Evolutionary conservation across 2,329 filamentous ascomycete genomes (phyloP).

Genomic region (Xylaria hypoxylon): DNA sequence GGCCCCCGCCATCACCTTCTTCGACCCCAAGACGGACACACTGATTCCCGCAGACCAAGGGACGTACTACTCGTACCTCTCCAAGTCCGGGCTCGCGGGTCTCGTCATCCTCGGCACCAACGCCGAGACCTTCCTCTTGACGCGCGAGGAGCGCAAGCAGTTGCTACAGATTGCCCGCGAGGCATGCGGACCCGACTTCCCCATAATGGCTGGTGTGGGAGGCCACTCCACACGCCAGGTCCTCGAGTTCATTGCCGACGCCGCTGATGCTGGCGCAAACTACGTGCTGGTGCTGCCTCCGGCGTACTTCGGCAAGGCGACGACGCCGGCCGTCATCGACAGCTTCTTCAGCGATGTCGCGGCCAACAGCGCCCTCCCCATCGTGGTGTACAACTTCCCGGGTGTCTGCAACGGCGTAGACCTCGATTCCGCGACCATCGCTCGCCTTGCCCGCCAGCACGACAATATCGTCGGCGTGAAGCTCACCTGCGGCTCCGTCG

Average conservation of each 20-base stretch:
- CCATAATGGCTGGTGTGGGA: constrained; percentile 72
- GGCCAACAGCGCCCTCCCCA: constrained; percentile 62
- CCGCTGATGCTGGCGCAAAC: constrained; percentile 69
- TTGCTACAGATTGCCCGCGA: constrained; percentile 67
- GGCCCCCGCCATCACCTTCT: constrained; percentile 65
- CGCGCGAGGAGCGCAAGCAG: constrained; percentile 67
- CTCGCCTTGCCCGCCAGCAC: constrained; percentile 60
- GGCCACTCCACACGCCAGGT: constrained; percentile 74
- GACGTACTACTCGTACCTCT: constrained; percentile 63
- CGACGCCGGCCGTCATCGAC: constrained; percentile 66
- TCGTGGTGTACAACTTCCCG: constrained; percentile 77
- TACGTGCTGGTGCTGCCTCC: constrained; percentile 71
- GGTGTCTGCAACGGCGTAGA: constrained; percentile 76
- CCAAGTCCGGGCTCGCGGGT: constrained; percentile 51
- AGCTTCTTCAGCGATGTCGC: constrained; percentile 71
- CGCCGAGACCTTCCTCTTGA: constrained; percentile 59
- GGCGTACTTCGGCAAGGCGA: constrained; percentile 74
- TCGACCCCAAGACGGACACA: constrained; percentile 61
- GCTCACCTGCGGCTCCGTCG: constrained; percentile 72
- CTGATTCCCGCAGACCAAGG: constrained; percentile 59
- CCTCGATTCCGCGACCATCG: constrained; percentile 72
- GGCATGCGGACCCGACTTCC: constrained; percentile 64
- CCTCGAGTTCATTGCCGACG: constrained; percentile 69
- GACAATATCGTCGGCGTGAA: constrained; percentile 73
- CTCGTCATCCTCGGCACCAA: constrained; percentile 53